Base-by-base conservation (phyloP, 1,284 basidiomycete genomes). In the Cystobasidium sp. region DNA sequence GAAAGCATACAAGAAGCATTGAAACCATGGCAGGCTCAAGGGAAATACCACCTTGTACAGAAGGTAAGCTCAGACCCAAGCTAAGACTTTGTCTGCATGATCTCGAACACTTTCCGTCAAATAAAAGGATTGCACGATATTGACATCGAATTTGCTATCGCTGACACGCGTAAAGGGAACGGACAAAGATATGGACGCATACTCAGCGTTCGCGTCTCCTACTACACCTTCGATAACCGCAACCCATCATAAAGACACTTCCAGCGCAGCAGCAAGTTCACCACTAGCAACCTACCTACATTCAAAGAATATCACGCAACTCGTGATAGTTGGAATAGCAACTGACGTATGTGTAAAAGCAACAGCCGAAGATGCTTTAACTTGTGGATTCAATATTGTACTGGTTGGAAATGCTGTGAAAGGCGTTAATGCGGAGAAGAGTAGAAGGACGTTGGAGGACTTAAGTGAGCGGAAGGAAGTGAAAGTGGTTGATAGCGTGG, bases 251-350 rank as follows among this genome's bases (percentile, higher is more conserved):
- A 66, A 39, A 22, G 64, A 20, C 9, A 52, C 1, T 22, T 82
- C 77, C 81, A 82, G 77, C 81, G 77, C 75, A 80, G 67, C 69
- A 79, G 77, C 74, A 81, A 79, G 9, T 80, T 84, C 80, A 68
- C 80, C 77, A 41, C 76, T 87, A 7, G 80, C 80, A 51, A 76
- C 77, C 31, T 78, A 80, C 55, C 81, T 88, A 55, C 78, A 79
- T 62, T 77, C 79, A 6, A 76, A 80, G 49, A 82, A 78, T 4
- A 82, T 88, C 3, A 80, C 81, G 37, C 82, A 83, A 63, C 84
- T 89, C 9, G 85, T 87, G 47, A 83, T 89, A 5, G 84, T 83
- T 0, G 88, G 88, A 3, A 82, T 90, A 20, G 88, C 88, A 53
- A 86, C 87, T 18, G 88, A 89, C 79, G 89, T 86, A 77, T 90